phyloP scores from a whole-genome alignment of 1,284 basidiomycete species.

The Leccinum griseonigrum region DNA sequence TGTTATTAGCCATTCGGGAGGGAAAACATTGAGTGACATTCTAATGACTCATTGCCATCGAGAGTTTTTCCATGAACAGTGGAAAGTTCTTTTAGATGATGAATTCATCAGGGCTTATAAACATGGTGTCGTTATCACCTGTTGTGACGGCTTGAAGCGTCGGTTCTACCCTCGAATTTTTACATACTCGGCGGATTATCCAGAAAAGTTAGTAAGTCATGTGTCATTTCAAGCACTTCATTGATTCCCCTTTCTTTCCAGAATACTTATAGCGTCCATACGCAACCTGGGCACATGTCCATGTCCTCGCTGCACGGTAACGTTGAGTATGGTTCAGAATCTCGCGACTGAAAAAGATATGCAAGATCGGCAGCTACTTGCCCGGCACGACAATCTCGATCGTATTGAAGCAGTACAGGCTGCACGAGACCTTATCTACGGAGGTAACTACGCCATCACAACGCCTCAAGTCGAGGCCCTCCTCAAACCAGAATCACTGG shows the following conservation, averaged over 20 bases:
- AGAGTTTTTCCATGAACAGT: neutral
- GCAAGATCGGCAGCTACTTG: neutral
- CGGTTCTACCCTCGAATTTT: neutral
- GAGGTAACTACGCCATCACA: rapidly evolving
- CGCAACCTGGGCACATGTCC: neutral
- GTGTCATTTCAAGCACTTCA: neutral
- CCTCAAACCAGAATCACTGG: neutral
- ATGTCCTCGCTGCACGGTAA: neutral
- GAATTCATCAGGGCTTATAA: neutral
- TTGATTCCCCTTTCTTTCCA: neutral
- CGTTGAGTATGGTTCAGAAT: neutral
- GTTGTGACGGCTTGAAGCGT: neutral
- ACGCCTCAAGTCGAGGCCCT: neutral
- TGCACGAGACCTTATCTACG: neutral
- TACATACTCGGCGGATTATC: neutral
- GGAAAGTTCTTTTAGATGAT: neutral
- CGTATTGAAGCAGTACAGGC: neutral
- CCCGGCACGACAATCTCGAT: neutral
- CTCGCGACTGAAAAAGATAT: neutral
- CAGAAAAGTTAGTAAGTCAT: neutral
- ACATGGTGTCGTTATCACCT: neutral
- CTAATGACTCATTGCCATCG: neutral
- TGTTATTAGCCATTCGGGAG: neutral
- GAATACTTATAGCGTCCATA: neutral
- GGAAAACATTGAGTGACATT: neutral